phyloP scores from a whole-genome alignment of 2,329 filamentous ascomycete genomes.

The Sarocladiaceae sp. region DNA sequence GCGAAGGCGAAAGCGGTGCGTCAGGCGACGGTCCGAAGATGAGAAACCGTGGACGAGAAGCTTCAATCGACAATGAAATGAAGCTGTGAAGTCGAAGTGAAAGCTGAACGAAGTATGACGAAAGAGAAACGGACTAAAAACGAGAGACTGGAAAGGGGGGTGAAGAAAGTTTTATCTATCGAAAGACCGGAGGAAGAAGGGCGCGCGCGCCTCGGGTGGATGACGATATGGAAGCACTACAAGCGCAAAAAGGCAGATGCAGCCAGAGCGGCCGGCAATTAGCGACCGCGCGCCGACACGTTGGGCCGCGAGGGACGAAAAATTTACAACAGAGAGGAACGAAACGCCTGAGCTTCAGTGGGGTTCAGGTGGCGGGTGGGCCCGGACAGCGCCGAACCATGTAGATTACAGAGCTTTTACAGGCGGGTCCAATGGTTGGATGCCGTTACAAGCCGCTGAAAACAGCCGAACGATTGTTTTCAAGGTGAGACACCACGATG shows the following conservation, averaged over 20 bases:
- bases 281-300: too few relatives aligned
- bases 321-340: too few relatives aligned
- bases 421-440: too few relatives aligned
- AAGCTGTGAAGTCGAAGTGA: not conserved
- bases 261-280: too few relatives aligned
- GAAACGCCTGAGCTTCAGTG: too few relatives aligned
- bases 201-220: not conserved
- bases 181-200: not conserved
- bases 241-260: not conserved
- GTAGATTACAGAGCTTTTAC: too few relatives aligned
- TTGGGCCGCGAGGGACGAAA: too few relatives aligned
- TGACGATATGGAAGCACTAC: not conserved
- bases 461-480: too few relatives aligned
- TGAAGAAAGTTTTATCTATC: slow-evolving; percentile 8
- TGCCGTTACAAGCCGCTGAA: slow-evolving; percentile 1
- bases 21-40: not conserved
- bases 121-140: not conserved
- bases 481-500: too few relatives aligned
- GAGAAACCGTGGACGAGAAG: not conserved
- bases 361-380: not conserved
- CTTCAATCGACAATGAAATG: not conserved
- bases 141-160: not conserved
- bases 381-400: not conserved
- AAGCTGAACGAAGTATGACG: not conserved
- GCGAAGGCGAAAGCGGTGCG: not conserved